Base-by-base conservation (phyloP, 345 rosid species). In the Gossypium ekmanianum region DNA sequence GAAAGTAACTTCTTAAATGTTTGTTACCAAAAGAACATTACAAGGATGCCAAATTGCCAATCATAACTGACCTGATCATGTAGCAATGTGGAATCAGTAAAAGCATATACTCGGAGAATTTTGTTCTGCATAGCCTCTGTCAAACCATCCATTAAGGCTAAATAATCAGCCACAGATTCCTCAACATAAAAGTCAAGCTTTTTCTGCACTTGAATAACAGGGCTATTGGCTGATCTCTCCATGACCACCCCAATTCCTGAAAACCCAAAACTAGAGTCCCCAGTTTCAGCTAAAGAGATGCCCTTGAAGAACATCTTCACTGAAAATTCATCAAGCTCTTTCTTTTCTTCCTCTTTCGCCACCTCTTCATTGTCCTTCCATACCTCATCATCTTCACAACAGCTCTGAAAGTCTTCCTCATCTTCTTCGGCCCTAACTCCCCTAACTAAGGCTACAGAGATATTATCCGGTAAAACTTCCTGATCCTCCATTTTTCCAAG, bases 191-290 rank as follows among this genome's bases (percentile, higher is more conserved):
- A 89, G 54, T 89, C 92, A 77, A 95, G 91, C 85, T 89, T 95
- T 84, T 95, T 95, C 84, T 95, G 99, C 68, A 95, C 89, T 80
- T 87, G 97, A 79, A 93, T 81, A 54, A 81, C 72, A 24, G 96
- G 89, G 77, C 76, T 41, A 68, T 78, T 74, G 39, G 76, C 79
- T 24, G 81, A 73, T 78, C 92, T 89, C 81, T 95, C 93, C 86
- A 95, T 90, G 29, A 88, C 88, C 61, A 95, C 94, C 77, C 98
- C 99, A 72, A 95, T 90, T 41, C 99, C 99, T 0, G 98, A 88
- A 45, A 79, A 87, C 18, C 97, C 98, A 5, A 83, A 83, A 77
- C 80, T 76, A 10, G 85, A 83, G 12, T 87, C 97, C 75, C 90
- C 91, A 57, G 71, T 78, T 52, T 54, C 88, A 14, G 88, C 83